Evolutionary conservation across 371 early-diverging fungal species (phyloP).

Genomic region (Zychaea mexicana): DNA sequence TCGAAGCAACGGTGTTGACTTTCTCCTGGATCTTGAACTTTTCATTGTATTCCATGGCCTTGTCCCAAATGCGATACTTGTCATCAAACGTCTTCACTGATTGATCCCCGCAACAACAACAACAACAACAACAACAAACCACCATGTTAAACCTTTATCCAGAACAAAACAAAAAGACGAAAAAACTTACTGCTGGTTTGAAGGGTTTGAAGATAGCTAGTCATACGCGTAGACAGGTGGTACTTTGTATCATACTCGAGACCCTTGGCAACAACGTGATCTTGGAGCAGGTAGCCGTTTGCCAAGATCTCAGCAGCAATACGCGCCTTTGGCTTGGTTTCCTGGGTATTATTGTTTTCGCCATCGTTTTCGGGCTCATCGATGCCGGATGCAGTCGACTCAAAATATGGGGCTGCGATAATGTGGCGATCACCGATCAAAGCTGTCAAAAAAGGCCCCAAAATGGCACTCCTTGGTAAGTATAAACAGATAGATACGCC

Average conservation of each 20-base stretch:
- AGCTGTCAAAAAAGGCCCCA: slow-evolving; percentile 38
- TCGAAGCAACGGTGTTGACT: slow-evolving; percentile 48
- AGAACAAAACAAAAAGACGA: neutral
- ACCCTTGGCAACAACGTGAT: slow-evolving; percentile 63
- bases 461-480: no score
- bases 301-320: slow-evolving; percentile 69
- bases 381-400: slow-evolving; percentile 22
- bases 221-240: slow-evolving; percentile 35
- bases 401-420: slow-evolving; percentile 58
- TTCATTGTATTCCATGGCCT: slow-evolving; percentile 54
- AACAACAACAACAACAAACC: neutral
- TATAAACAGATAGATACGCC: no score
- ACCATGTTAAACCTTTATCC: neutral
- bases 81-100: slow-evolving; percentile 58
- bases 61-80: slow-evolving; percentile 60
- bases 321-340: slow-evolving; percentile 59
- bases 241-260: slow-evolving; percentile 62
- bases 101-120: neutral
- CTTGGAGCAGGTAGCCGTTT: slow-evolving; percentile 60
- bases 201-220: slow-evolving; percentile 27
- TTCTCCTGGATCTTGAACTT: slow-evolving; percentile 65
- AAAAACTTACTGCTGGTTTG: slow-evolving; percentile 35
- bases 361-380: slow-evolving; percentile 23
- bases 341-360: slow-evolving; percentile 49
- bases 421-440: slow-evolving; percentile 67